Evolutionary conservation across 2,329 filamentous ascomycete species (phyloP).

Genomic region (Fusarium sp.): DNA sequence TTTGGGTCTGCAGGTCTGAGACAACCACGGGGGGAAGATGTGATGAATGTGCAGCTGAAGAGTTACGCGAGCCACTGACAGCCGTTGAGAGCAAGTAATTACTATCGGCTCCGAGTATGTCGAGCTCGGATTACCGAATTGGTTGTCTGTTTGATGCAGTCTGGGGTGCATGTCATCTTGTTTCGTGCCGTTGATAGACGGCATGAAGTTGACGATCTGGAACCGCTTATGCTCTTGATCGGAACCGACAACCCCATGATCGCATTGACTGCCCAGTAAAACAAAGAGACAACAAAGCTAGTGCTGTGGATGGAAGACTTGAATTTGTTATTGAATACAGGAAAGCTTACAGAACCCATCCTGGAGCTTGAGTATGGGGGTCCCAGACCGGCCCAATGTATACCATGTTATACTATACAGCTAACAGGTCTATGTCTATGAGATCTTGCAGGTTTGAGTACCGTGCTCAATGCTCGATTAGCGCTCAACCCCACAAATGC

Average conservation of each 20-base stretch:
- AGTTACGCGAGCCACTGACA: constrained; percentile 40
- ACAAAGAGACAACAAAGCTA: not conserved
- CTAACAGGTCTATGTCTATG: not conserved
- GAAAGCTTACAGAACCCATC: constrained; percentile 4
- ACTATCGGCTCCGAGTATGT: constrained; percentile 2
- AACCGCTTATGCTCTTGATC: not conserved
- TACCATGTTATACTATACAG: not conserved
- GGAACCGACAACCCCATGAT: constrained; percentile 10
- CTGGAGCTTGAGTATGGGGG: constrained; percentile 18
- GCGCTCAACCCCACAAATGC: constrained; percentile 25
- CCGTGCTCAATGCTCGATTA: constrained; percentile 22
- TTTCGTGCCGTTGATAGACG: constrained; percentile 23
- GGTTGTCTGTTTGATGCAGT: not conserved
- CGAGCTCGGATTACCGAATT: constrained; percentile 7
- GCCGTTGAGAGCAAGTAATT: constrained; percentile 1
- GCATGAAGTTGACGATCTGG: constrained; percentile 6
- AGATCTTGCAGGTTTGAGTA: constrained; percentile 23
- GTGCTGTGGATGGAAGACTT: not conserved
- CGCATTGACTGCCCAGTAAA: not conserved
- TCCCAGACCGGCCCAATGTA: constrained; percentile 3
- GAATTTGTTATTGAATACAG: not conserved
- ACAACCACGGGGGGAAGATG: constrained; percentile 28
- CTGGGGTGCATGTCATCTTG: constrained; percentile 18
- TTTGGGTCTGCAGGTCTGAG: constrained; percentile 35
- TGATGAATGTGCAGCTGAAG: constrained; percentile 4